phyloP scores from a whole-genome alignment of 2,329 filamentous ascomycete species.

The Talaromyces albobiverticillius region DNA sequence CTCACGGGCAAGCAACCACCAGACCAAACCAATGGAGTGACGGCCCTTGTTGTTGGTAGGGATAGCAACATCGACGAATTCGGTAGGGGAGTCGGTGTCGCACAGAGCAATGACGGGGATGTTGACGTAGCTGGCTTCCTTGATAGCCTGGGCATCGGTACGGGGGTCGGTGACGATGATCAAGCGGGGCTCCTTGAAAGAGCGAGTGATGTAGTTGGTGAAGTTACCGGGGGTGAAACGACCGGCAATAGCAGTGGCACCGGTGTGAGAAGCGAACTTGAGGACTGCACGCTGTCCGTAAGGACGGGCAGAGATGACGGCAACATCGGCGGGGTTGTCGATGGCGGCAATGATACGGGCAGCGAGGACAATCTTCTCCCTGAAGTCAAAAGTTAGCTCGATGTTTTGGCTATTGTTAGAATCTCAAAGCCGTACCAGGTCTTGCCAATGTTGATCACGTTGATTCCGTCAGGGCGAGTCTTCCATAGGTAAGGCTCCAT shows the following conservation, averaged over 20 bases:
- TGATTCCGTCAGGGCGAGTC: slow-evolving; percentile 96
- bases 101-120: slow-evolving; percentile 99
- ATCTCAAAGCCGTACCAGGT: slow-evolving; percentile 69
- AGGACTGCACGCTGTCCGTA: slow-evolving; percentile 99
- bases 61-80: slow-evolving; percentile 99
- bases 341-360: slow-evolving; percentile 98
- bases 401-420: slow-evolving; percentile 15
- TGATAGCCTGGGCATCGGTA: slow-evolving; percentile 99
- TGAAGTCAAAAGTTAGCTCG: slow-evolving; percentile 35
- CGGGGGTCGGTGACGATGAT: slow-evolving; percentile 99
- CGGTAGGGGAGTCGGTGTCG: slow-evolving; percentile 98
- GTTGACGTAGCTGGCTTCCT: slow-evolving; percentile 99
- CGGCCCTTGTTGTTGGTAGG: slow-evolving; percentile 99
- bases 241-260: slow-evolving; percentile 95
- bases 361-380: slow-evolving; percentile 99
- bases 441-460: slow-evolving; percentile 99
- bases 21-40: slow-evolving; percentile 96
- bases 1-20: slow-evolving; percentile 99
- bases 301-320: slow-evolving; percentile 98
- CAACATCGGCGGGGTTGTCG: slow-evolving; percentile 99
- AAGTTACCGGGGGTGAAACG: slow-evolving; percentile 99
- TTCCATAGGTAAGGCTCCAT: slow-evolving; percentile 99
- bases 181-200: slow-evolving; percentile 99
- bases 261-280: slow-evolving; percentile 99
- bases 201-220: slow-evolving; percentile 99